Evolutionary conservation across 257 asterid genomes (phyloP), one percentile per base, ranked within the genome.

Genomic region (Lycium barbarum): DNA sequence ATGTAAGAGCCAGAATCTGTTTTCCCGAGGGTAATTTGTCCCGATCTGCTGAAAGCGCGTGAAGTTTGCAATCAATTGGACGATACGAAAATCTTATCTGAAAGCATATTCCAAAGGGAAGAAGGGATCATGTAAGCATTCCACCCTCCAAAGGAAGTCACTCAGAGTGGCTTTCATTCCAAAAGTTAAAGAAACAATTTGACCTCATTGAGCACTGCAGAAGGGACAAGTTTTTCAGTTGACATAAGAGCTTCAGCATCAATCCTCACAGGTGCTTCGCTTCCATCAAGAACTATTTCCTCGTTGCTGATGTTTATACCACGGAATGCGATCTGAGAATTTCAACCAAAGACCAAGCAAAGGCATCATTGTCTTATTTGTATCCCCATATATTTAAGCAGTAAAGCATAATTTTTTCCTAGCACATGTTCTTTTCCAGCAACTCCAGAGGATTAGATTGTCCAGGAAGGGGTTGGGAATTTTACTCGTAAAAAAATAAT

Each of bases 21-120:
- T 96, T 92, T 86, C 98, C 98, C 36, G 98, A 95, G 14, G 99
- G 98, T 73, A 96, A 89, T 91, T 88, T 93, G 94, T 96, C 99
- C 87, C 99, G 88, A 65, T 95, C 97, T 7, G 93, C 92, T 79
- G 97, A 90, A 59, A 96, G 98, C 0, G 97, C 91, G 85, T 88
- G 90, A 90, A 95, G 86, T 87, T 96, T 95, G 81, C 97, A 87
- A 90, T 93, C 97, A 86, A 90, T 83, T 59, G 99, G 99, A 78
- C 98, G 93, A 89, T 93, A 93, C 66, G 98, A 95, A 68, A 91
- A 88, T 91, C 98, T 90, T 66, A 95, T 89, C 99, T 96, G 96
- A 88, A 91, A 84, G 80, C 57, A 76, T 54, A 85, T 84, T 72
- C 62, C 54, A 43, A 67, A 78, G n/a, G 43, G 15, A 58, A 63